A percentile compares a stretch with the other conserved stretches of the same genome.
These are phyloP conservation scores for Globisporangium carolinianum DNA, from an alignment of 352 stramenopile genomes.

Conservation along the genomic window DNA sequence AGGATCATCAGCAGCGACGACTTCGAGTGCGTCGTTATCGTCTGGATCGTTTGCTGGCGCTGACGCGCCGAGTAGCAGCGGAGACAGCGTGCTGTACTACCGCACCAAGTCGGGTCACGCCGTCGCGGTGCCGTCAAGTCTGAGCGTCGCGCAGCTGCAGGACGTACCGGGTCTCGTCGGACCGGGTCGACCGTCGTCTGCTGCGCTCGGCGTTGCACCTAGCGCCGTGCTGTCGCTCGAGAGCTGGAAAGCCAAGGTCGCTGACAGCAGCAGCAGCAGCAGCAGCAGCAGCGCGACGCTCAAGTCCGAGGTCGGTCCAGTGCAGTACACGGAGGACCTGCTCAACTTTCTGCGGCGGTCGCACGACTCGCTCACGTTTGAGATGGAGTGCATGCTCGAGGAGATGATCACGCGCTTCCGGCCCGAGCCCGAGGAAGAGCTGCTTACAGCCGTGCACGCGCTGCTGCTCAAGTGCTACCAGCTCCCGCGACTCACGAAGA, in stretches of 20 bases:
- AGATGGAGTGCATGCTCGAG: conserved; percentile 98
- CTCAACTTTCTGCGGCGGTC: conserved; percentile 93
- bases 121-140: conserved; percentile 54
- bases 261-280: conserved; percentile 12
- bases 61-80: neutral
- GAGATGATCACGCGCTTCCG: conserved; percentile 98
- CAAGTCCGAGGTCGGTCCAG: conserved; percentile 70
- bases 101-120: conserved; percentile 76
- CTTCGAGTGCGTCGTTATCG: no score
- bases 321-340: conserved; percentile 89
- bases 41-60: neutral
- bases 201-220: conserved; percentile 60
- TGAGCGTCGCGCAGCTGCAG: conserved; percentile 52
- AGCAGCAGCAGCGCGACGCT: conserved; percentile 22
- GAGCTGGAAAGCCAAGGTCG: conserved; percentile 60
- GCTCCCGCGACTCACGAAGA: conserved; percentile 70
- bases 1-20: conserved; percentile 1
- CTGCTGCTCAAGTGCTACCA: conserved; percentile 94
- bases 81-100: conserved; percentile 46
- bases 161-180: conserved; percentile 73
- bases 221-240: conserved; percentile 64
- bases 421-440: conserved; percentile 95
- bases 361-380: conserved; percentile 84
- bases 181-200: conserved; percentile 44
- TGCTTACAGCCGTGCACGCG: conserved; percentile 93